phyloP scores from a whole-genome alignment of 2,329 filamentous ascomycete species.

The Aspergillus pseudoviridinutans region DNA sequence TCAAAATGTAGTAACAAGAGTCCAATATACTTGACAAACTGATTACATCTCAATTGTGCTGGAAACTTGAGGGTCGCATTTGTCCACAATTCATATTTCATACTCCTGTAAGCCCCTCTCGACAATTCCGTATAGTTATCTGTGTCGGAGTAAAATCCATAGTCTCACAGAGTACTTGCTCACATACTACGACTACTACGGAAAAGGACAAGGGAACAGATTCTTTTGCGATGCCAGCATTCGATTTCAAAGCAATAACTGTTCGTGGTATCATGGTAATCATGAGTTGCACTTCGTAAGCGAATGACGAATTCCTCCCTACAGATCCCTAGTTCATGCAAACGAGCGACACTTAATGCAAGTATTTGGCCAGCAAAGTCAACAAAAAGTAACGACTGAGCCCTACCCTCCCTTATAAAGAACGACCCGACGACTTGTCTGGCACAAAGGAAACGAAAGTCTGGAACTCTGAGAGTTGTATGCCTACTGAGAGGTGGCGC shows the following conservation, averaged over 20 bases:
- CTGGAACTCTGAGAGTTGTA: neutral
- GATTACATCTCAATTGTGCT: neutral
- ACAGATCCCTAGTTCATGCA: neutral
- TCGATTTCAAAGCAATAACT: neutral
- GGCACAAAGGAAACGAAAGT: neutral
- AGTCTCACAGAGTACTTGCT: neutral
- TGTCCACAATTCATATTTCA: neutral
- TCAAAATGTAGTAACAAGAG: too few species aligned
- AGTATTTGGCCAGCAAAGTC: neutral
- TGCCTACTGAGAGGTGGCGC: neutral
- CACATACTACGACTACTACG: neutral
- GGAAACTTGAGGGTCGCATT: neutral
- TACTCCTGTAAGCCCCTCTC: neutral
- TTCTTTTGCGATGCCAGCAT: neutral
- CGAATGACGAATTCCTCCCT: neutral
- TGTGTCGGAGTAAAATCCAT: neutral
- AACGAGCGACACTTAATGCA: neutral
- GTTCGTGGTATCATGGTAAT: neutral
- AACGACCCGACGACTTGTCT: neutral
- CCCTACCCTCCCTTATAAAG: neutral
- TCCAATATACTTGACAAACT: too few species aligned
- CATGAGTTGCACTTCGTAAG: neutral
- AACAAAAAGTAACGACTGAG: neutral
- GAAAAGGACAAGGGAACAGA: neutral
- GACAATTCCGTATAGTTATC: neutral